These are phyloP conservation scores for Lactarius vividus DNA, from an alignment of 768 basidiomycete species.

Conservation along the genomic window DNA sequence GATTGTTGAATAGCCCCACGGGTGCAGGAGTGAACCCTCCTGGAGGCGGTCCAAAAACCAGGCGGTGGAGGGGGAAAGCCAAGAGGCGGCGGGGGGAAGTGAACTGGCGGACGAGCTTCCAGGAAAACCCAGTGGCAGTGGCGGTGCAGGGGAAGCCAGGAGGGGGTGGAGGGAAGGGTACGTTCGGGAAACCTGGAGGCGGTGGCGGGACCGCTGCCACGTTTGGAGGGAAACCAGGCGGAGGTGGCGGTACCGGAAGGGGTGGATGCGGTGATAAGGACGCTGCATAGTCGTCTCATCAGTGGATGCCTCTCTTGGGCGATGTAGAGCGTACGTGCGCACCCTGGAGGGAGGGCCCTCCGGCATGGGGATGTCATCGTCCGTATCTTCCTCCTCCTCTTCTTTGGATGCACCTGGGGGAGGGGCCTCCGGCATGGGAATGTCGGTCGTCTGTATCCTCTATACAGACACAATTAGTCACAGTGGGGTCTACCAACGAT, in stretches of 20 bases:
- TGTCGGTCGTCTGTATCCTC: slow-evolving; percentile 52
- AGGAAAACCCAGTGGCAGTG: slow-evolving; percentile 31
- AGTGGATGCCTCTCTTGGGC: slow-evolving; percentile 32
- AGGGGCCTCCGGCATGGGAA: slow-evolving; percentile 61
- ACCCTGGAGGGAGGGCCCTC: slow-evolving; percentile 52
- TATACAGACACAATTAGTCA: neutral
- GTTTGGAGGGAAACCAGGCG: slow-evolving; percentile 24
- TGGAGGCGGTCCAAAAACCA: slow-evolving; percentile 28
- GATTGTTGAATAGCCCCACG: slow-evolving; percentile 32
- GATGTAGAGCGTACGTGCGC: slow-evolving; percentile 30
- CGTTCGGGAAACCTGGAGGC: slow-evolving; percentile 16
- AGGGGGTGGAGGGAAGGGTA: slow-evolving; percentile 13
- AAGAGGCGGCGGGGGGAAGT: slow-evolving; percentile 30
- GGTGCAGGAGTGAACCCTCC: slow-evolving; percentile 33
- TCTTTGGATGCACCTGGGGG: slow-evolving; percentile 44
- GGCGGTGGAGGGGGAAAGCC: slow-evolving; percentile 32
- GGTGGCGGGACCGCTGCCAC: slow-evolving; percentile 26
- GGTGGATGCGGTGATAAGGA: slow-evolving; percentile 29
- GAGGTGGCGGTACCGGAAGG: slow-evolving; percentile 28
- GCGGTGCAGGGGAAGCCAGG: slow-evolving; percentile 27
- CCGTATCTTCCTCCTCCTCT: slow-evolving; percentile 32
- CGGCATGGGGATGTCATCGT: slow-evolving; percentile 67
- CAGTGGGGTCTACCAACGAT: slow-evolving; percentile 7
- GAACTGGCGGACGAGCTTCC: slow-evolving; percentile 18
- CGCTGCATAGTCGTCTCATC: slow-evolving; percentile 25